Base-by-base conservation (phyloP, 176 grass and related monocot genomes). In the Carex parvula region DNA sequence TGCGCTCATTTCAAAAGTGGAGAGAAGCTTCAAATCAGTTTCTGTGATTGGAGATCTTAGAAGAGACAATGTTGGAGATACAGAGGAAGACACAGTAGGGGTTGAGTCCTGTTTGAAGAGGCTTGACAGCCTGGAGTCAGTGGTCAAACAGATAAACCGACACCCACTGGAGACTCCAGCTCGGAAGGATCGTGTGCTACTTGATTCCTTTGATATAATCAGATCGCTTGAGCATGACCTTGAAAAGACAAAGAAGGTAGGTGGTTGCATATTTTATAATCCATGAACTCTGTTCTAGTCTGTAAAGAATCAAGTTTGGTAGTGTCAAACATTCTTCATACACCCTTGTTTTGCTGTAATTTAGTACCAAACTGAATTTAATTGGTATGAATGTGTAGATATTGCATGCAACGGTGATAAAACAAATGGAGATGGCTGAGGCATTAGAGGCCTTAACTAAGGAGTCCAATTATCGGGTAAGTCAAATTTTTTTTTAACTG, bases 131-230 rank as follows among this genome's bases (percentile, higher is more conserved):
- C 92, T 93, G 42, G 96, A 98, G 58, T 90, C 79, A 2, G 60
- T 91, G 86, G 86, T 92, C 85, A 90, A 92, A 87, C 84, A 97
- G 85, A 91, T 98, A 62, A 92, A 91, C 71, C 90, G 65, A 88
- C 94, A 92, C 82, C 91, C 96, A 66, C 86, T 87, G 14, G 88
- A 99, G 79, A 92, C 91, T 81, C 92, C 89, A 68, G 65, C 70
- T 64, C 91, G 93, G 73, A 95, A 95, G 83, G 89, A 99, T 71
- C 90, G 55, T 71, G 90, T 85, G 84, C 86, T 99, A 79, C 89
- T 84, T 71, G 93, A 95, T 88, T 99, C 96, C 87, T 95, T 91
- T 87, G 86, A 95, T 84, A 95, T 93, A 78, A 99, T 99, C 88
- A 99, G 94, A 74, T 91, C 90, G 53, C 87, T 99, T 42, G 91